Evolutionary conservation across 2,329 filamentous ascomycete species (phyloP).

Genomic region (Diaporthe longicolla): DNA sequence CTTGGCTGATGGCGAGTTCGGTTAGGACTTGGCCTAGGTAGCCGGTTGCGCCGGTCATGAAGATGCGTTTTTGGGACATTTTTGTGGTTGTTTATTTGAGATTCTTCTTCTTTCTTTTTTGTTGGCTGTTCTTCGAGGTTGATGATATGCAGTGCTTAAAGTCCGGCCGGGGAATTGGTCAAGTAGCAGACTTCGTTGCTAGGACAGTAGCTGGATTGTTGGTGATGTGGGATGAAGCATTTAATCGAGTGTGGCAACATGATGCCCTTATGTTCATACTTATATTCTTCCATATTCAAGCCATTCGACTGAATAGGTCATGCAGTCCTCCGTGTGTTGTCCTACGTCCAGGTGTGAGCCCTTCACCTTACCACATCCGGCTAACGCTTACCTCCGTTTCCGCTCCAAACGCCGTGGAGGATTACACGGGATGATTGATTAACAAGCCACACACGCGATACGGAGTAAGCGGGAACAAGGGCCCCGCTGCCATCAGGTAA

Average conservation of each 20-base stretch:
- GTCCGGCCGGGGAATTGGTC: too few relatives aligned
- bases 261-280: not conserved
- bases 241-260: not conserved
- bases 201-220: too few relatives aligned
- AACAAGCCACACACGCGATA: not conserved
- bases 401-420: not conserved
- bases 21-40: conserved; percentile 52
- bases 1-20: conserved; percentile 49
- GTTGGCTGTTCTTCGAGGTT: not conserved
- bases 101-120: not conserved
- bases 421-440: not conserved
- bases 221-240: not conserved
- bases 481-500: not conserved
- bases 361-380: not conserved
- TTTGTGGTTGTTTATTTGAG: not conserved
- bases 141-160: too few relatives aligned
- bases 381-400: conserved; percentile 18
- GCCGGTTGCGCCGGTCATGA: conserved; percentile 58
- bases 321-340: not conserved
- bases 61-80: conserved; percentile 43
- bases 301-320: not conserved
- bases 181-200: not conserved
- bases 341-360: not conserved
- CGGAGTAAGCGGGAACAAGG: not conserved
- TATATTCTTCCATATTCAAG: not conserved